Conservation (phyloP, 2,329 filamentous ascomycete species). For the Gnomoniopsis smithogilvyi region DNA sequence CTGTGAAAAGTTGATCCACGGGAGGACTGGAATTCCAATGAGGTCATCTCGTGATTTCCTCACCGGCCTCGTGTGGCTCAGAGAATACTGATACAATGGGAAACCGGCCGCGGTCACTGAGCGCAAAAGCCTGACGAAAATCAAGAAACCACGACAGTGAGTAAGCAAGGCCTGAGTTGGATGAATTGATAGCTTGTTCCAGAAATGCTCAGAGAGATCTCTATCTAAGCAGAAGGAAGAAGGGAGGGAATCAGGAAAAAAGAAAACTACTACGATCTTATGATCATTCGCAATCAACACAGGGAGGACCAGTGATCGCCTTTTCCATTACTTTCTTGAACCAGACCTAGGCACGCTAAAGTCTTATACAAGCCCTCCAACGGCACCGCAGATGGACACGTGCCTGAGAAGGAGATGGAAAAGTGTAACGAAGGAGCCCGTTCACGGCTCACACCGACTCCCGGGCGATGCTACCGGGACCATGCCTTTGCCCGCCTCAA, state of each 20-base stretch:
- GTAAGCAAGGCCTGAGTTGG: neutral
- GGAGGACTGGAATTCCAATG: neutral
- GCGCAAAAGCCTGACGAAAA: neutral
- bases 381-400: neutral
- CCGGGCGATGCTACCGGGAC: neutral
- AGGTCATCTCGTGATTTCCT: neutral
- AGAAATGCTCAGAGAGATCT: neutral
- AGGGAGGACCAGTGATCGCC: neutral
- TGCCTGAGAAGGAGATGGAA: neutral
- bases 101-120: no score
- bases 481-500: neutral
- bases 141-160: neutral
- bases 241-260: neutral
- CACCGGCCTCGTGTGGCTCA: neutral
- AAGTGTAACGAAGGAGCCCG: neutral
- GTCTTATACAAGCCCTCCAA: neutral
- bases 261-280: neutral
- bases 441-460: constrained; percentile 1
- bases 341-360: neutral
- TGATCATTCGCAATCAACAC: neutral
- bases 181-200: neutral
- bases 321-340: neutral
- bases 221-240: neutral
- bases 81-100: no score
- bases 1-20: neutral